Evolutionary conservation across 2,329 filamentous ascomycete species (phyloP).

Genomic region (Tetracladium maxilliforme): DNA sequence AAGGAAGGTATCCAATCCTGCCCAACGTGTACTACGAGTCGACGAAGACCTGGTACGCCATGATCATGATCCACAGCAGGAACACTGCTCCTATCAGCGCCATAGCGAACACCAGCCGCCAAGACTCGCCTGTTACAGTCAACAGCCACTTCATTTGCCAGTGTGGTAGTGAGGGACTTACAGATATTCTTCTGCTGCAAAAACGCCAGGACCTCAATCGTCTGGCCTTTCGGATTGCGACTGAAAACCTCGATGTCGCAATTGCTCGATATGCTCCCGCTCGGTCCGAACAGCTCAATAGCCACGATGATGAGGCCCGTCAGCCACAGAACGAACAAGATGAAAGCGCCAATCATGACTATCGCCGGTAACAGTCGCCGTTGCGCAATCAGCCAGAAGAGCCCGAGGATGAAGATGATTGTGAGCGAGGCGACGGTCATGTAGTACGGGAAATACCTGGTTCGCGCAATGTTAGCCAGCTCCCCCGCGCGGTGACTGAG

Average conservation of each 20-base stretch:
- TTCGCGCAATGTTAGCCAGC: not conserved
- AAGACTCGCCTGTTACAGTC: slow-evolving; percentile 34
- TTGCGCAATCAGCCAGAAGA: slow-evolving; percentile 47
- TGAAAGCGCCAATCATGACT: slow-evolving; percentile 48
- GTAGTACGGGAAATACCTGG: slow-evolving; percentile 54
- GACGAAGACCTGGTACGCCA: slow-evolving; percentile 51
- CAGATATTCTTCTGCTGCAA: slow-evolving; percentile 49
- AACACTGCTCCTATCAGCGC: slow-evolving; percentile 43
- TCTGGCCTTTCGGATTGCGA: slow-evolving; percentile 32
- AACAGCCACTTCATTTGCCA: slow-evolving; percentile 3
- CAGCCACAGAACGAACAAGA: slow-evolving; percentile 54
- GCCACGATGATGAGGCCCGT: slow-evolving; percentile 47
- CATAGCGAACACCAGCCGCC: slow-evolving; percentile 51
- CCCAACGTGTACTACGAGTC: not conserved
- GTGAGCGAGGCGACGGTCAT: slow-evolving; percentile 43
- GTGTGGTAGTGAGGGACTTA: slow-evolving; percentile 24
- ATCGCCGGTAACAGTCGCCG: slow-evolving; percentile 49
- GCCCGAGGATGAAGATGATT: slow-evolving; percentile 49
- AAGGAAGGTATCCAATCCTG: not conserved
- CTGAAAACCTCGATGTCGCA: slow-evolving; percentile 44
- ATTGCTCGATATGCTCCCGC: slow-evolving; percentile 40
- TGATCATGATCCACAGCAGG: slow-evolving; percentile 53
- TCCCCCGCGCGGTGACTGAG: not conserved
- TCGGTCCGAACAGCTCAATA: slow-evolving; percentile 48
- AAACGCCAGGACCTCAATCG: slow-evolving; percentile 42